These are phyloP conservation scores for Sergeia podlipaevii DNA, from an alignment of 208 protist species.

Conservation along the genomic window DNA sequence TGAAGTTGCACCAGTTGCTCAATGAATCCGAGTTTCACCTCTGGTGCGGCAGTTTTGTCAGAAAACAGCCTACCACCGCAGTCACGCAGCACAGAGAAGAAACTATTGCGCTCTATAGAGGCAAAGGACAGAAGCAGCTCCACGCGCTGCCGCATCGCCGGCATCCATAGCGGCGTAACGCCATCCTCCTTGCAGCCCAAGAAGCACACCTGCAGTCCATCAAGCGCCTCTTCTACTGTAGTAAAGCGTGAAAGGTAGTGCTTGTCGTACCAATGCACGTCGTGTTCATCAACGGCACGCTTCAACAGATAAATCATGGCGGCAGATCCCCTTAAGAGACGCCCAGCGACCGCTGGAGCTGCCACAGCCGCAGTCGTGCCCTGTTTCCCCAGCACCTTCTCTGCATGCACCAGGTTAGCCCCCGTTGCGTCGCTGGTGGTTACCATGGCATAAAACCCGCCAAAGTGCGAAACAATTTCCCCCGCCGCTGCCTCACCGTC, in stretches of 20 bases:
- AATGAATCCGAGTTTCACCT: slow-evolving; percentile 64
- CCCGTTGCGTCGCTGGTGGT: not conserved
- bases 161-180: slow-evolving; percentile 70
- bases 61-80: slow-evolving; percentile 52
- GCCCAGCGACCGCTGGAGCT: not conserved
- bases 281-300: slow-evolving; percentile 49
- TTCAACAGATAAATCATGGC: slow-evolving; percentile 76
- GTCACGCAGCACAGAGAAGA: slow-evolving; percentile 47
- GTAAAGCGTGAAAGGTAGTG: slow-evolving; percentile 34
- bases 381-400: not conserved
- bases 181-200: slow-evolving; percentile 50
- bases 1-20: slow-evolving; percentile 46
- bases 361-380: slow-evolving; percentile 6
- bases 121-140: slow-evolving; percentile 51
- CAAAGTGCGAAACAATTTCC: not conserved
- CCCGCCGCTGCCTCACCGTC: not conserved
- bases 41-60: not conserved
- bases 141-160: slow-evolving; percentile 48
- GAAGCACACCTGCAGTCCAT: slow-evolving; percentile 53
- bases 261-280: slow-evolving; percentile 60
- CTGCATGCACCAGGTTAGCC: not conserved
- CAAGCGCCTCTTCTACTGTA: slow-evolving; percentile 21
- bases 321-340: slow-evolving; percentile 64
- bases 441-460: no score
- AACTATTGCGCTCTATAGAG: slow-evolving; percentile 18